Evolutionary conservation across 495 filamentous ascomycete species (phyloP).

Genomic region (Annulohypoxylon moriforme): DNA sequence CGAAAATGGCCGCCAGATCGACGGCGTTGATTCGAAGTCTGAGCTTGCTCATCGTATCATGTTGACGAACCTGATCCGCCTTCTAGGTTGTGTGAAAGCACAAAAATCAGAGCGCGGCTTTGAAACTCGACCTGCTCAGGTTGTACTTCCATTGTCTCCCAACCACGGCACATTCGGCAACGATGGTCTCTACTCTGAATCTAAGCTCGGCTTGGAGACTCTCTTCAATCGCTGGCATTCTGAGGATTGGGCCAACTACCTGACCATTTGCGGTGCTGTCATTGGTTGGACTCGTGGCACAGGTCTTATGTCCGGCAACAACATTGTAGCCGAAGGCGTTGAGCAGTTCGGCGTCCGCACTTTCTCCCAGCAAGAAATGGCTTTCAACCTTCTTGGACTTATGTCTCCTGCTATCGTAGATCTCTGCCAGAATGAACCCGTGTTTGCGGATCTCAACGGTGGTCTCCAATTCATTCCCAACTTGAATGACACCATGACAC

Average conservation of each 20-base stretch:
- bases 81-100: conserved; percentile 89
- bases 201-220: conserved; percentile 95
- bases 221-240: conserved; percentile 99
- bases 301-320: conserved; percentile 98
- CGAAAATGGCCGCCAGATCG: conserved; percentile 97
- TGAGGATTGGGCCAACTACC: conserved; percentile 96
- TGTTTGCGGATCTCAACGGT: conserved; percentile 97
- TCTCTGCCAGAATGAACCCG: conserved; percentile 93
- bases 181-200: conserved; percentile 98
- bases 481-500: conserved; percentile 92
- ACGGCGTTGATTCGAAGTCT: conserved; percentile 96
- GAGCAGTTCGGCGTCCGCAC: conserved; percentile 97
- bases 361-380: conserved; percentile 99
- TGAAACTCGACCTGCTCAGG: conserved; percentile 94
- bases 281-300: conserved; percentile 99
- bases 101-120: conserved; percentile 89
- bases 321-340: conserved; percentile 95
- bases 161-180: conserved; percentile 99
- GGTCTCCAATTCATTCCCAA: conserved; percentile 97
- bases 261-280: conserved; percentile 98
- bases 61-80: conserved; percentile 94
- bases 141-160: conserved; percentile 93
- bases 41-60: conserved; percentile 99
- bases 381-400: conserved; percentile 96
- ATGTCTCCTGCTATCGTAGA: conserved; percentile 96